phyloP scores from a whole-genome alignment of 169 alveolate genomes.

The Plasmodium cynomolgi region DNA sequence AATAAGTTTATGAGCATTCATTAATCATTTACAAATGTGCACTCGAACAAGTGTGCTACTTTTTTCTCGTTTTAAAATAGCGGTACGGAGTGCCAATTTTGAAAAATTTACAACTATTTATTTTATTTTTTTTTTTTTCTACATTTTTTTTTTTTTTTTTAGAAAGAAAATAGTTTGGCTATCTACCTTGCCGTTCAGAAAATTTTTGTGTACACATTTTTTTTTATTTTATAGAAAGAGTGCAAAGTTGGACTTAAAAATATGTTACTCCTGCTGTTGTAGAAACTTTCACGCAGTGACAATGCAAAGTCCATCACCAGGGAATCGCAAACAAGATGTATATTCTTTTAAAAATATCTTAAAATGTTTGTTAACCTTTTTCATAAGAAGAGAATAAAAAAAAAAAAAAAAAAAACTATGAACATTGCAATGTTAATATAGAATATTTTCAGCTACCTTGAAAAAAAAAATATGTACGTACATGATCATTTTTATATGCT shows the following conservation, averaged over 20 bases:
- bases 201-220: neutral
- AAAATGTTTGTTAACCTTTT: neutral
- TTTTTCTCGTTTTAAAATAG: neutral
- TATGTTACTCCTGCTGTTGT: neutral
- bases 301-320: neutral
- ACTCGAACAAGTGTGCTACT: neutral
- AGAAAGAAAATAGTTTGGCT: neutral
- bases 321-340: neutral
- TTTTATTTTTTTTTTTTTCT: neutral
- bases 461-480: slow-evolving; percentile 43
- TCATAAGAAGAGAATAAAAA: slow-evolving; percentile 4
- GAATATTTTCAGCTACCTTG: neutral
- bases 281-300: neutral
- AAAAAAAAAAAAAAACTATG: slow-evolving; percentile 17
- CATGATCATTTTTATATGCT: slow-evolving; percentile 19
- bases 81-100: neutral
- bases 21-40: slow-evolving; percentile 6
- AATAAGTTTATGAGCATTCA: neutral
- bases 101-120: neutral
- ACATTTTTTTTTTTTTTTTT: neutral
- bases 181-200: neutral
- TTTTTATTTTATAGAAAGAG: neutral
- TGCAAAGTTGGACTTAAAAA: neutral
- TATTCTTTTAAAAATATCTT: slow-evolving; percentile 1
- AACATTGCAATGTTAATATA: neutral